Conservation (phyloP, 345 rosid genomes). For the Jatropha curcas region DNA sequence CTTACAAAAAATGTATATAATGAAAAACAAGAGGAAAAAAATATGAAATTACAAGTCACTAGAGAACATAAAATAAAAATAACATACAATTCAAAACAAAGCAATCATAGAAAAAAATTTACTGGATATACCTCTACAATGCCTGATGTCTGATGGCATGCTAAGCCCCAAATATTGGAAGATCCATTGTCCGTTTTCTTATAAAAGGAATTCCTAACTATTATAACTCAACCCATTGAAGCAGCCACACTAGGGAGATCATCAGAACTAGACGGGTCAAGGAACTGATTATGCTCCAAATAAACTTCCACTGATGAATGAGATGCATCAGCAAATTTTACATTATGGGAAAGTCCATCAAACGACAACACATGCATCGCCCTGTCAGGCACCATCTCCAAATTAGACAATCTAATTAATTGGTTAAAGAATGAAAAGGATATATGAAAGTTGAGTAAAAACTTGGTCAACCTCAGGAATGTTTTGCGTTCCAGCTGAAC, state of each 20-base stretch:
- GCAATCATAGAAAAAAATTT: neutral
- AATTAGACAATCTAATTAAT: slow-evolving; percentile 41
- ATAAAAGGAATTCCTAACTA: neutral
- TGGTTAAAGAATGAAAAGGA: slow-evolving; percentile 24
- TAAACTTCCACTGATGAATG: slow-evolving; percentile 1
- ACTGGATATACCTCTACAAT: neutral
- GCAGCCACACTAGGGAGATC: slow-evolving; percentile 29
- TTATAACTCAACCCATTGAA: slow-evolving; percentile 25
- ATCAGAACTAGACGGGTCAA: slow-evolving; percentile 27
- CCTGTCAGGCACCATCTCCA: slow-evolving; percentile 29
- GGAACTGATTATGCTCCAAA: slow-evolving; percentile 15
- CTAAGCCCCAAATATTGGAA: slow-evolving; percentile 4
- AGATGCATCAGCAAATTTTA: neutral
- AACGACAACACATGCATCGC: neutral
- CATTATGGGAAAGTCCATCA: neutral
- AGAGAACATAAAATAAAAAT: neutral
- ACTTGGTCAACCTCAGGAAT: slow-evolving; percentile 32
- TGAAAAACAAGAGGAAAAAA: too few relatives aligned
- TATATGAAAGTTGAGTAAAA: slow-evolving; percentile 28
- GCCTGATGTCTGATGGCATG: neutral
- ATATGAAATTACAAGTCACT: too few relatives aligned
- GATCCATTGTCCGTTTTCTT: neutral
- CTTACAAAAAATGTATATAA: too few relatives aligned
- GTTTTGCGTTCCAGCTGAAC: slow-evolving; percentile 38
- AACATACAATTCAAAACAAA: neutral